Conservation (phyloP, 352 stramenopile genomes). For the Pythium grandisporangium region DNA sequence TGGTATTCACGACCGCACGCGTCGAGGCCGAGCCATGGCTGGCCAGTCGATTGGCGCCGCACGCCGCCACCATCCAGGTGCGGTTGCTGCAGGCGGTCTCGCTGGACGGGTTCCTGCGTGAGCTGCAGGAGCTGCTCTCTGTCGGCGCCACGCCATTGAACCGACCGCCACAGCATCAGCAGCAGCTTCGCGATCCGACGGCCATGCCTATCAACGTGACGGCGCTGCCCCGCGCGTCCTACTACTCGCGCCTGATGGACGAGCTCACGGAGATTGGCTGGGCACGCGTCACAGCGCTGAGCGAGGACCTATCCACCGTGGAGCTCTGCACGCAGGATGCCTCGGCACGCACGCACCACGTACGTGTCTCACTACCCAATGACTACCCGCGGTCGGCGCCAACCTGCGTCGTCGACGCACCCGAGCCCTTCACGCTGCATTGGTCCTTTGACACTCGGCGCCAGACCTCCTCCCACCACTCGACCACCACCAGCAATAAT, state of each 20-base stretch:
- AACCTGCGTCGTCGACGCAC: conserved; percentile 38
- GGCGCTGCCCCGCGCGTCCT: conserved; percentile 29
- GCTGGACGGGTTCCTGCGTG: conserved; percentile 32
- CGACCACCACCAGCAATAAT: too few relatives aligned
- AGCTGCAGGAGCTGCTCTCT: conserved; percentile 53
- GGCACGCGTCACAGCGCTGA: conserved; percentile 36
- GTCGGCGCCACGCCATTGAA: conserved; percentile 19
- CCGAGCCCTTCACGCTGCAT: conserved; percentile 30
- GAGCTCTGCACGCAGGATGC: conserved; percentile 41
- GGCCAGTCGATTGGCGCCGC: conserved; percentile 23
- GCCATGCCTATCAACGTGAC: too few relatives aligned
- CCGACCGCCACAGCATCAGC: not conserved
- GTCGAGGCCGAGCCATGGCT: conserved; percentile 54
- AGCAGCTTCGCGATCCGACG: too few relatives aligned
- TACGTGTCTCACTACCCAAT: conserved; percentile 31
- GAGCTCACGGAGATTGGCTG: conserved; percentile 61
- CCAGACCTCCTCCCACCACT: too few relatives aligned
- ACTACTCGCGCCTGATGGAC: conserved; percentile 50
- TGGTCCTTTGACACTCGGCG: conserved; percentile 8
- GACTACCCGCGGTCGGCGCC: conserved; percentile 26
- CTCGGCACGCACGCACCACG: conserved; percentile 24
- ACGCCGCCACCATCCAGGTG: conserved; percentile 38
- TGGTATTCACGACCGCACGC: conserved; percentile 24
- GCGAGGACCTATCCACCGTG: conserved; percentile 40
- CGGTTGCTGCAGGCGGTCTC: conserved; percentile 45